Evolutionary conservation across 371 early-diverging fungal species (phyloP).

Genomic region (Apophysomyces elegans): DNA sequence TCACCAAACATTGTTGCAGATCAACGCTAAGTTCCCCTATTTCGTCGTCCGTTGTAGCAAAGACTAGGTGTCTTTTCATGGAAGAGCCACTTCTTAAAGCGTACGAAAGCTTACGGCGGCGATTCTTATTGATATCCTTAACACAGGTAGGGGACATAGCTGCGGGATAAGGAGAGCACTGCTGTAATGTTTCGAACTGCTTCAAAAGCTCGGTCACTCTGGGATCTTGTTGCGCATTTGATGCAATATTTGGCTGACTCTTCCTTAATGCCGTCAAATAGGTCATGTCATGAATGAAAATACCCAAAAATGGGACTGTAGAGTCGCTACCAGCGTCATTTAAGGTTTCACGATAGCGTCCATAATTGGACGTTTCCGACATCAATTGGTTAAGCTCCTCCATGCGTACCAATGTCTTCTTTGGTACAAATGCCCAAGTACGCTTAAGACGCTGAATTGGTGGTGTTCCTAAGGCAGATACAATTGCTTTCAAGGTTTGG

Average conservation of each 20-base stretch:
- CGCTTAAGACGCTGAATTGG: slow-evolving; percentile 75
- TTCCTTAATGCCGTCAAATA: slow-evolving; percentile 67
- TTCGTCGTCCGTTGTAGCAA: slow-evolving; percentile 28
- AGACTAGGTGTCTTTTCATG: slow-evolving; percentile 26
- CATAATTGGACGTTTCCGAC: slow-evolving; percentile 75
- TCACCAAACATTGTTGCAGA: slow-evolving; percentile 57
- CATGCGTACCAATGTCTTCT: slow-evolving; percentile 62
- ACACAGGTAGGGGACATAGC: slow-evolving; percentile 50
- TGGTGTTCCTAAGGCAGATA: slow-evolving; percentile 74
- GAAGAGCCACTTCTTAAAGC: slow-evolving; percentile 31
- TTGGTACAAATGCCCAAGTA: slow-evolving; percentile 76
- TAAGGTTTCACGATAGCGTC: slow-evolving; percentile 64
- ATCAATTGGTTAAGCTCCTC: slow-evolving; percentile 61
- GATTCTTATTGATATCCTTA: slow-evolving; percentile 56
- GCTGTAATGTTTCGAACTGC: slow-evolving; percentile 56
- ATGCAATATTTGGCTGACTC: slow-evolving; percentile 32
- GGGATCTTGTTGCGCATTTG: slow-evolving; percentile 42
- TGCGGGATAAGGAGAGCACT: slow-evolving; percentile 64
- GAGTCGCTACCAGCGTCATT: slow-evolving; percentile 46
- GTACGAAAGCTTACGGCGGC: slow-evolving; percentile 50
- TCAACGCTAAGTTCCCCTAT: slow-evolving; percentile 37
- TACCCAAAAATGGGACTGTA: slow-evolving; percentile 77
- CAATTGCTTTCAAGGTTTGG: slow-evolving; percentile 76
- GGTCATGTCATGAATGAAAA: slow-evolving; percentile 80
- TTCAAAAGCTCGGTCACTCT: slow-evolving; percentile 52